Base-by-base conservation (phyloP, 73 alveolate genomes). In the Strombidium stylifer region DNA sequence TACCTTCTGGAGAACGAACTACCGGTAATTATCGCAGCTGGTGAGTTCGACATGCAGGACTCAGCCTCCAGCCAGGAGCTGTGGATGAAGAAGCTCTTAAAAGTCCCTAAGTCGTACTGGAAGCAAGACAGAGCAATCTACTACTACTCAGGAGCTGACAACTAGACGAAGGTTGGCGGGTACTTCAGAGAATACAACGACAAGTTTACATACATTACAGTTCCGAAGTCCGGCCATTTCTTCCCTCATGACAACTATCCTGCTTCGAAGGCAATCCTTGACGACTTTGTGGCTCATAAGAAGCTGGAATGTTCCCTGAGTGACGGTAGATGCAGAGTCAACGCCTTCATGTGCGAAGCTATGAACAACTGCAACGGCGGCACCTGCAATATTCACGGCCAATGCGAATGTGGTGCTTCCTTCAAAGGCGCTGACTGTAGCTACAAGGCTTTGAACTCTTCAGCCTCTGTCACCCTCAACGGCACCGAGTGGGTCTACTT, bases 281-380 rank as follows among this genome's bases (percentile, higher is more conserved):
- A 16, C 1, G 74, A 60, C 54, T 41, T 21, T 40, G 37, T 41
- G 1, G 8, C 44, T 16, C 4, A 39, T 3, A 20, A 20, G 3
- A 7, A 41, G 15, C 58, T 60, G n/a, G 30, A 3, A n/a, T 60
- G 74, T 24, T 60, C 37, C 37, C 11, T 21, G 10, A 49, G 23
- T 24, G 24, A 40, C 2, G 28, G 28, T 18, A 5, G n/a, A 2
- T 60, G 74, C 24, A 41, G 41, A 15, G 34, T 39, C 14, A 46
- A 25, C 0, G 28, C 46, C 16, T 21, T 23, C 4, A 40, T n/a
- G 54, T 60, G 74, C 60, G 18, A 8, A 2, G 18, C 16, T 11
- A 60, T 60, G 74, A 41, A 60, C 28, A 18, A 5, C 18, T 60
- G 74, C 60, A 60, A 23, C 28, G 47, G 60, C 1, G 74, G 74